Base-by-base conservation (phyloP, 441 rosid species). In the Arabidopsis hybrid region DNA sequence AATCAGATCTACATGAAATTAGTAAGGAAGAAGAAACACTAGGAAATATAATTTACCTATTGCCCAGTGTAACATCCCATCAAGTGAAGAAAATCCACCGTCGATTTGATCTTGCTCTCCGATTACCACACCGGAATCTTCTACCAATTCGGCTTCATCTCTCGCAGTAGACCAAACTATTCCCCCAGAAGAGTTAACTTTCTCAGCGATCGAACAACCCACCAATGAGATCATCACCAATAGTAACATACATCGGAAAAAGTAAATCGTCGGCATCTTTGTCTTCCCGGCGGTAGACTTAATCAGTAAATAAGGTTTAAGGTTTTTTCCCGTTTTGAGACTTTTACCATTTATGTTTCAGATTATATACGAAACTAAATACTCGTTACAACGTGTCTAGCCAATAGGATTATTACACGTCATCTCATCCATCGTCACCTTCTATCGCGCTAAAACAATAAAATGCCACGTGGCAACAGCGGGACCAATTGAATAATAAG, bases 51-150 rank as follows among this genome's bases (percentile, higher is more conserved):
- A n/a, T 8, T 53, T 71, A 93, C 97, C 98, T 66, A 93, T 89
- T 13, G 96, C 98, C 98, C 98, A 94, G 75, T 89, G 95, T 71
- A 94, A 71, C 97, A 94, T 92, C 59, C 97, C 92, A 3, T 94
- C 99, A 2, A 94, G 84, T 21, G 97, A 86, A 76, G 99, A 88
- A 60, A 92, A 92, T 21, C 95, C 97, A 49, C 97, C 95, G 62
- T 94, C 99, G 29, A 85, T 65, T 59, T 84, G 87, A 17, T 85
- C 92, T 29, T 55, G 83, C 38, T 79, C 88, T 55, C 72, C 74
- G 75, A 81, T 84, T 1, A 75, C 82, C 31, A 67, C 62, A 4
- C 82, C 83, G 42, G 84, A 58, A 49, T 81, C 83, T 71, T 76
- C 81, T 42, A 79, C 74, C 57, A 87, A 80, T 80, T 88, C 93